phyloP scores from a whole-genome alignment of 2,329 filamentous ascomycete genomes.

The Venturia asperata region DNA sequence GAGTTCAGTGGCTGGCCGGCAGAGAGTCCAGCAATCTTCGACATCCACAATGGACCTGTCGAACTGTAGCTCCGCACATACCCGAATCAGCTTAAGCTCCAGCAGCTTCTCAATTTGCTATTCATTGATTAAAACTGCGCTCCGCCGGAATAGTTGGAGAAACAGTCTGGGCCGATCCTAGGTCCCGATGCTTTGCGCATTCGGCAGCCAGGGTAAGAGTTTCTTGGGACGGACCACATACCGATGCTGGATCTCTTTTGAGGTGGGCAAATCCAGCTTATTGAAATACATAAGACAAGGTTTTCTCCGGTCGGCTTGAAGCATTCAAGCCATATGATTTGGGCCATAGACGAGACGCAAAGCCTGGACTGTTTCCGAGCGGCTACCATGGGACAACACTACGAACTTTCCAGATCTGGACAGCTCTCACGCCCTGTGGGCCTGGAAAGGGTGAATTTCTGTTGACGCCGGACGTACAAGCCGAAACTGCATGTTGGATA shows the following conservation, averaged over 20 bases:
- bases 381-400: constrained; percentile 34
- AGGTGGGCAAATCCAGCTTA: constrained; percentile 39
- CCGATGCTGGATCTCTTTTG: constrained; percentile 39
- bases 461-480: constrained; percentile 35
- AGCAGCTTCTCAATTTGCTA: constrained; percentile 34
- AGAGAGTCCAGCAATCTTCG: constrained; percentile 36
- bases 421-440: constrained; percentile 34
- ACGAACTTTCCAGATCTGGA: constrained; percentile 39
- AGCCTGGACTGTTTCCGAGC: constrained; percentile 33
- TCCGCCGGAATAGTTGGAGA: constrained; percentile 23
- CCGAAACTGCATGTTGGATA: constrained; percentile 35
- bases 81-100: constrained; percentile 33
- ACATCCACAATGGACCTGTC: constrained; percentile 34
- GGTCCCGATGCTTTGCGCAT: constrained; percentile 38
- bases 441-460: constrained; percentile 35
- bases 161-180: constrained; percentile 32
- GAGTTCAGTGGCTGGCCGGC: constrained; percentile 31
- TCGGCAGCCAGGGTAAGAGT: constrained; percentile 33
- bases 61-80: constrained; percentile 36
- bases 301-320: constrained; percentile 35
- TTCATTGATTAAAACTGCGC: constrained; percentile 29
- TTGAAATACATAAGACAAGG: constrained; percentile 31
- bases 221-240: constrained; percentile 39
- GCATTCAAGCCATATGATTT: constrained; percentile 36
- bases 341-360: constrained; percentile 30